phyloP scores from a whole-genome alignment of 768 basidiomycete species.

The Ramaria sp. region DNA sequence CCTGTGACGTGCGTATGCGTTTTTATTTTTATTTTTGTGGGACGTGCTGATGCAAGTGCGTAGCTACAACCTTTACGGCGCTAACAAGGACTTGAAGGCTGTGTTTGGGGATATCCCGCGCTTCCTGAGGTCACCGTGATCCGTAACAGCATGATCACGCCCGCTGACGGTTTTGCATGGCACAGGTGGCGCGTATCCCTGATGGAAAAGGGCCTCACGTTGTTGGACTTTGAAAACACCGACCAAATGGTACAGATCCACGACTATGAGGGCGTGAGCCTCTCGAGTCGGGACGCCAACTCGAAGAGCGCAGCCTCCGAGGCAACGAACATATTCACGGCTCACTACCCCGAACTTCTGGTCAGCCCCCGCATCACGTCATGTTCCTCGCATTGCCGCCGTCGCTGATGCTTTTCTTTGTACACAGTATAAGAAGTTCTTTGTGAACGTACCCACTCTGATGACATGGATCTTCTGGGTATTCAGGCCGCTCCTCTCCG shows the following conservation, averaged over 20 bases:
- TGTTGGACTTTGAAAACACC: slow-evolving; percentile 61
- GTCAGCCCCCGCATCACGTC: slow-evolving; percentile 23
- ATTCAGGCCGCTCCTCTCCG: slow-evolving; percentile 64
- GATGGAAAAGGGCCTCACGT: slow-evolving; percentile 55
- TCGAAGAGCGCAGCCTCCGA: slow-evolving; percentile 71
- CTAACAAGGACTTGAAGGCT: slow-evolving; percentile 48
- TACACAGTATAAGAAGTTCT: slow-evolving; percentile 59
- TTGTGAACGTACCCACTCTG: slow-evolving; percentile 69
- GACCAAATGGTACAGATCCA: slow-evolving; percentile 71
- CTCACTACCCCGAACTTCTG: slow-evolving; percentile 72
- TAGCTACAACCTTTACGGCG: slow-evolving; percentile 77
- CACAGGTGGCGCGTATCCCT: slow-evolving; percentile 68
- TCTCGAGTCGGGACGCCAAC: slow-evolving; percentile 57
- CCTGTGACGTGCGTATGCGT: slow-evolving; percentile 51
- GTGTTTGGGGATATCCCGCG: slow-evolving; percentile 70
- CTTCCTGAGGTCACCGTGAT: slow-evolving; percentile 52
- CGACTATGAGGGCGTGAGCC: slow-evolving; percentile 65
- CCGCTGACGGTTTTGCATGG: neutral
- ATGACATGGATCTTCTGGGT: slow-evolving; percentile 79
- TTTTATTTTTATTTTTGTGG: neutral
- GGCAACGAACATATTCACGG: slow-evolving; percentile 62
- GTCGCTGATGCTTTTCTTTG: neutral
- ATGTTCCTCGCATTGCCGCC: neutral
- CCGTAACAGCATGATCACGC: neutral
- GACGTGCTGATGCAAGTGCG: neutral